These are phyloP conservation scores for Lolium rigidum DNA, from an alignment of 176 grass and related monocot genomes.

Conservation along the genomic window DNA sequence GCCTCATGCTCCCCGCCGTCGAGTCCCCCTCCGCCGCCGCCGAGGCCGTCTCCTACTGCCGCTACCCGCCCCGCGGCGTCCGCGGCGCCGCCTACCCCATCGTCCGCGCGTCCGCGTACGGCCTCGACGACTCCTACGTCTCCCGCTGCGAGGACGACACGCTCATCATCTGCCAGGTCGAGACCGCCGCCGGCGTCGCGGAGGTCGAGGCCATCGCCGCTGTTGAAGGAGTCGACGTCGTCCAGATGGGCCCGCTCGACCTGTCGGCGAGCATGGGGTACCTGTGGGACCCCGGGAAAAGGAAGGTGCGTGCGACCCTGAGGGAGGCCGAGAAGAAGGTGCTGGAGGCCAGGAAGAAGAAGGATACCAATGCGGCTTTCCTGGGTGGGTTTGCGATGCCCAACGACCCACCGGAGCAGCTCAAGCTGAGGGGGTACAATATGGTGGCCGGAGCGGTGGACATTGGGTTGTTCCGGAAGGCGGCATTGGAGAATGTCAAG, in stretches of 20 bases:
- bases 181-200: conserved; percentile 55
- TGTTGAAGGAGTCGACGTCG: conserved; percentile 86
- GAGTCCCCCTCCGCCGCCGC: conserved; percentile 58
- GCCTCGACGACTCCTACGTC: conserved; percentile 88
- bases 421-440: conserved; percentile 90
- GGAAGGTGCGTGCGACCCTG: conserved; percentile 71
- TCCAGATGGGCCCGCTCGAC: conserved; percentile 88
- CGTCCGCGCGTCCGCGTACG: conserved; percentile 84
- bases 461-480: conserved; percentile 69
- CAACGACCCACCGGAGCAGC: conserved; percentile 75
- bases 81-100: conserved; percentile 86
- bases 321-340: conserved; percentile 84
- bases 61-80: conserved; percentile 82
- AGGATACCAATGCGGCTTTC: conserved; percentile 52
- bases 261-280: conserved; percentile 94
- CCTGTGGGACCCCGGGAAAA: conserved; percentile 89
- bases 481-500: conserved; percentile 69
- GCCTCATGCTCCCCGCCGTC: conserved; percentile 80
- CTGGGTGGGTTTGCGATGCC: conserved; percentile 89
- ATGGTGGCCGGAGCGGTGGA: conserved; percentile 87
- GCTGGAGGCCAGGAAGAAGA: conserved; percentile 54
- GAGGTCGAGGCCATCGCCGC: conserved; percentile 84
- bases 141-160: conserved; percentile 86
- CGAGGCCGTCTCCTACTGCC: conserved; percentile 62
- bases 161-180: conserved; percentile 87